These are phyloP conservation scores for Calonectria pseudoreteaudii DNA, from an alignment of 2,329 filamentous ascomycete genomes.

Conservation along the genomic window DNA sequence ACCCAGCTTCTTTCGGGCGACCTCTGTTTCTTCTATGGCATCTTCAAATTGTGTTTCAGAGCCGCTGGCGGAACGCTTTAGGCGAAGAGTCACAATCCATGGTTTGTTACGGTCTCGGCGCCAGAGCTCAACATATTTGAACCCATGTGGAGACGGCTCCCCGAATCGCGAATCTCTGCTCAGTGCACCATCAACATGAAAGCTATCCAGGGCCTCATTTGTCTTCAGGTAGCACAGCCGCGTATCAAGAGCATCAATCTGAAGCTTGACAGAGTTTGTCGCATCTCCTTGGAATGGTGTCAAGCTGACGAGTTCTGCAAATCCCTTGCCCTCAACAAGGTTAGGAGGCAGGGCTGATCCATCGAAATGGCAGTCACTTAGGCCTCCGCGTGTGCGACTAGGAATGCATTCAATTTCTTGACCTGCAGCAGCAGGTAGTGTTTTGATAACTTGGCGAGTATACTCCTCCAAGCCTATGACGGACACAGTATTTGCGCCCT, in stretches of 20 bases:
- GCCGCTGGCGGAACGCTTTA: conserved; percentile 23
- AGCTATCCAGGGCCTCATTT: conserved; percentile 72
- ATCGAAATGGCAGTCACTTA: conserved; percentile 77
- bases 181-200: conserved; percentile 72
- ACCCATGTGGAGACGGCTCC: conserved; percentile 70
- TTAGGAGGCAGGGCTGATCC: conserved; percentile 71
- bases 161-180: conserved; percentile 74
- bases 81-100: conserved; percentile 72
- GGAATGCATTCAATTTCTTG: conserved; percentile 66
- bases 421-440: conserved; percentile 78
- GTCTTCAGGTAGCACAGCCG: conserved; percentile 82
- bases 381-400: conserved; percentile 53
- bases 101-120: conserved; percentile 80
- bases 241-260: conserved; percentile 79
- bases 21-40: neutral
- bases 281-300: conserved; percentile 49
- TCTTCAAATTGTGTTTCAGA: neutral
- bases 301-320: conserved; percentile 72
- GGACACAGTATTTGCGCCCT: conserved; percentile 75
- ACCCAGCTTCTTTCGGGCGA: neutral
- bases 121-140: conserved; percentile 81
- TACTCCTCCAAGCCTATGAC: conserved; percentile 77
- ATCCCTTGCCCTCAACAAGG: conserved; percentile 63
- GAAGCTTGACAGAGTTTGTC: conserved; percentile 68
- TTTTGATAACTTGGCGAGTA: conserved; percentile 72